Evolutionary conservation across 2,329 filamentous ascomycete species (phyloP).

Genomic region (Ophiostoma populinum): DNA sequence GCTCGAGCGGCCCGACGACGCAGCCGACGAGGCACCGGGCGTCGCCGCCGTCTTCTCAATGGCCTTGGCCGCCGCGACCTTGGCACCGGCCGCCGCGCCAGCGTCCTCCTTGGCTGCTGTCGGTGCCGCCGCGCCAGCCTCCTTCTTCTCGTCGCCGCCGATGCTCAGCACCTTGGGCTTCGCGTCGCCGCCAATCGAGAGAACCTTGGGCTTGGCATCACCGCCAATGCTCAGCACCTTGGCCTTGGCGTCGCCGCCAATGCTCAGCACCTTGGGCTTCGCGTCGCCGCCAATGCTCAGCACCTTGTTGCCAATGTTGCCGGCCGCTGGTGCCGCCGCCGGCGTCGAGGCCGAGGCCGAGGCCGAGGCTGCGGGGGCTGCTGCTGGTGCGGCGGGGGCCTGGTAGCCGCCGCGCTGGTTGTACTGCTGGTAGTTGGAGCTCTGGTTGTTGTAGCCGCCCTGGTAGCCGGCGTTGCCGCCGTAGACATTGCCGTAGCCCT

Average conservation of each 20-base stretch:
- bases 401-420: conserved; percentile 18
- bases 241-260: conserved; percentile 36
- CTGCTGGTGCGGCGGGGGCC: conserved; percentile 23
- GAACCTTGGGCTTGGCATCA: conserved; percentile 44
- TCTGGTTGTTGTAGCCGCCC: conserved; percentile 12
- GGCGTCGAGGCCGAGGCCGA: too few species aligned
- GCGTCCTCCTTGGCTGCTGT: conserved; percentile 24
- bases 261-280: conserved; percentile 54
- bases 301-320: conserved; percentile 41
- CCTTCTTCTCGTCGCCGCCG: conserved; percentile 33
- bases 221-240: conserved; percentile 49
- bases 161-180: conserved; percentile 49
- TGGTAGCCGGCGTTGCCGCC: conserved; percentile 8
- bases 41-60: conserved; percentile 78
- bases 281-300: conserved; percentile 40
- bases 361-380: conserved; percentile 24
- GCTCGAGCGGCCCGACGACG: conserved; percentile 71
- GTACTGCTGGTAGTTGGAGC: conserved; percentile 31
- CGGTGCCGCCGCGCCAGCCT: conserved; percentile 24
- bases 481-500: conserved; percentile 13
- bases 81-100: conserved; percentile 46
- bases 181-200: conserved; percentile 46
- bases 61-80: conserved; percentile 73
- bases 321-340: conserved; percentile 22
- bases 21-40: conserved; percentile 56